Percentiles rank a stretch among this genome's conserved stretches.
These are phyloP conservation scores for Xylaria flabelliformis DNA, from an alignment of 495 filamentous ascomycete genomes.

Conservation along the genomic window DNA sequence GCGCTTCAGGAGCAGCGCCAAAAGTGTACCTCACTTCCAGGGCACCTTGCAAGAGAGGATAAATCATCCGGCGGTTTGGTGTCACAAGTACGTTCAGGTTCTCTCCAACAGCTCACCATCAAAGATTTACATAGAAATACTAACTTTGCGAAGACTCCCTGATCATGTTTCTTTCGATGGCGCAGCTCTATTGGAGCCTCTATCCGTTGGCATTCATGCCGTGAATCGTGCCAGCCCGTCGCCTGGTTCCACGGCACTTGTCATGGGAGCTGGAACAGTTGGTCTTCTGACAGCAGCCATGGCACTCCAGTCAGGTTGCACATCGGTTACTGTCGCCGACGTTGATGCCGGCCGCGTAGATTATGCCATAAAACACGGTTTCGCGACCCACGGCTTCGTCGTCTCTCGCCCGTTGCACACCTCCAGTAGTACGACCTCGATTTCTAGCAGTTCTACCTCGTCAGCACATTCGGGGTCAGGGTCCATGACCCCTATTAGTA, in stretches of 20 bases:
- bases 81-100: slow-evolving; percentile 63
- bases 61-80: slow-evolving; percentile 84
- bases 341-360: slow-evolving; percentile 78
- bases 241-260: slow-evolving; percentile 68
- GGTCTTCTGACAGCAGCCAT: slow-evolving; percentile 80
- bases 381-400: slow-evolving; percentile 72
- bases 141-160: slow-evolving; percentile 61
- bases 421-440: slow-evolving; percentile 48
- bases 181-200: slow-evolving; percentile 83
- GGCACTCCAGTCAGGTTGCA: slow-evolving; percentile 70
- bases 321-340: slow-evolving; percentile 76
- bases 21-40: slow-evolving; percentile 82
- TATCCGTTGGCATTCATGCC: slow-evolving; percentile 86
- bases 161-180: slow-evolving; percentile 72
- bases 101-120: too few relatives aligned
- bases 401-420: slow-evolving; percentile 56
- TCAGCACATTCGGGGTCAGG: slow-evolving; percentile 47
- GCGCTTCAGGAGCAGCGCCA: slow-evolving; percentile 84
- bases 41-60: slow-evolving; percentile 90
- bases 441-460: slow-evolving; percentile 49
- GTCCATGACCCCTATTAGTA: slow-evolving; percentile 53
- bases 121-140: slow-evolving; percentile 42
- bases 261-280: slow-evolving; percentile 87
- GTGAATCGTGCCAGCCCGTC: slow-evolving; percentile 63
- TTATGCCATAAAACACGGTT: slow-evolving; percentile 74